phyloP scores from a whole-genome alignment of 2,329 filamentous ascomycete species.

The Tympanopsis confertula region DNA sequence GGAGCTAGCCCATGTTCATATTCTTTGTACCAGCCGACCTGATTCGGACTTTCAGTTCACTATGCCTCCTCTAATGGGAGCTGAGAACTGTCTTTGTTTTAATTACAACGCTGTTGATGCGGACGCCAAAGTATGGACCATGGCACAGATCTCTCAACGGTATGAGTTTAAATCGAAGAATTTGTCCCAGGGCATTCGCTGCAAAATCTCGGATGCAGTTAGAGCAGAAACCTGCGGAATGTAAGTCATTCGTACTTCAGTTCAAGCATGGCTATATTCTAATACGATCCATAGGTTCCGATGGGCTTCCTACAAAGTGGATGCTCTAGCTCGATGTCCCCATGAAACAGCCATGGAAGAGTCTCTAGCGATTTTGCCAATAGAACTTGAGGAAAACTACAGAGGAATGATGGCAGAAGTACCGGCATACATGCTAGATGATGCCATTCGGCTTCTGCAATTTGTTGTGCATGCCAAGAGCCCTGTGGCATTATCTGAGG shows the following conservation, averaged over 20 bases:
- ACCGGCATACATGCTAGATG: conserved; percentile 2
- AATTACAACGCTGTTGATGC: conserved; percentile 9
- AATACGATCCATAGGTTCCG: conserved; percentile 9
- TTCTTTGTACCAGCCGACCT: conserved; percentile 8
- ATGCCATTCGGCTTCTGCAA: conserved; percentile 9
- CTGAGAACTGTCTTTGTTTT: conserved; percentile 11
- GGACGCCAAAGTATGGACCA: conserved; percentile 8
- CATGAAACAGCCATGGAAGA: conserved; percentile 2
- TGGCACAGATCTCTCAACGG: conserved; percentile 6
- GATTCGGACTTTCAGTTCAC: conserved; percentile 7
- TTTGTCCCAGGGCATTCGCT: conserved; percentile 6
- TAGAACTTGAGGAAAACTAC: conserved; percentile 11
- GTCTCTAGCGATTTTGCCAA: conserved; percentile 8
- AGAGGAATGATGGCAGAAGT: conserved; percentile 7
- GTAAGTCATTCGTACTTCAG: conserved; percentile 8
- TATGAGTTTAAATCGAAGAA: conserved; percentile 10
- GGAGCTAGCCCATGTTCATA: conserved; percentile 3
- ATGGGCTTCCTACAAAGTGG: conserved; percentile 15
- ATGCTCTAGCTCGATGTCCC: conserved; percentile 10
- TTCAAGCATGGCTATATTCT: neutral
- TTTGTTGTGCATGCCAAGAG: conserved; percentile 8
- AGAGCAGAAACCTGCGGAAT: conserved; percentile 14
- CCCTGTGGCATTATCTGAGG: conserved; percentile 8
- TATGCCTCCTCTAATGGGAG: conserved; percentile 11
- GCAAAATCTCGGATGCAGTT: conserved; percentile 5